Base-by-base conservation (phyloP, 2,329 filamentous ascomycete species). In the Colletotrichum endophyticum region DNA sequence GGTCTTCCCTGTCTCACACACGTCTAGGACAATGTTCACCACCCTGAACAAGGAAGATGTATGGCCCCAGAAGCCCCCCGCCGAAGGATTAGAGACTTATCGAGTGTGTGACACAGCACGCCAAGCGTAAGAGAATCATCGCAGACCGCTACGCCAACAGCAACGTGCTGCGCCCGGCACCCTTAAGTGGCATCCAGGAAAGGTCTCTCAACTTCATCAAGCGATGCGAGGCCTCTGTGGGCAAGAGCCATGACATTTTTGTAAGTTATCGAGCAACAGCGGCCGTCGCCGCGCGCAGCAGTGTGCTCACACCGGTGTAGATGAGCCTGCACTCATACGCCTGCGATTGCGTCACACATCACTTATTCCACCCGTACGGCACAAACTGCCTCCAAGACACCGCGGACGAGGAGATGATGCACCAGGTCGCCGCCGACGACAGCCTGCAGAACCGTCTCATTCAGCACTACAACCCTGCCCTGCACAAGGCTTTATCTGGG, bases 81-180 rank as follows among this genome's bases (percentile, higher is more conserved):
- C 12, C 44, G n/a, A 53, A 53, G n/a, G 44, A 22, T 25, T 11
- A 32, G 36, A 30, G 28, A 22, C 63, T 76, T 28, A 76, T 27
- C 3, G 30, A 22, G 25, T 56, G 12, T 9, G 25, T 39, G 12
- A 8, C 16, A 25, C 67, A 93, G 90, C 93, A 95, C 80, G 91
- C 90, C 34, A 90, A 89, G 78, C 88, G 92, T 75, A 94, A 92
- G 80, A 88, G 92, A 32, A 85, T 93, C 64, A 86, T 94, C 61
- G 92, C 92, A 2, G 92, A 94, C 80, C 88, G 92, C 34, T 95
- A 95, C 81, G 91, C 93, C 34, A 94, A 94, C 83, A 91, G 90
- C 70, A 94, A 94, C 80, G 86, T 94, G 66, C 88, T 94, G 84
- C 89, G 89, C 34, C 82, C 88, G 6, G 85, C 85, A 4, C 89